phyloP scores from a whole-genome alignment of 768 basidiomycete species.

The Crassisporium funariophilum region DNA sequence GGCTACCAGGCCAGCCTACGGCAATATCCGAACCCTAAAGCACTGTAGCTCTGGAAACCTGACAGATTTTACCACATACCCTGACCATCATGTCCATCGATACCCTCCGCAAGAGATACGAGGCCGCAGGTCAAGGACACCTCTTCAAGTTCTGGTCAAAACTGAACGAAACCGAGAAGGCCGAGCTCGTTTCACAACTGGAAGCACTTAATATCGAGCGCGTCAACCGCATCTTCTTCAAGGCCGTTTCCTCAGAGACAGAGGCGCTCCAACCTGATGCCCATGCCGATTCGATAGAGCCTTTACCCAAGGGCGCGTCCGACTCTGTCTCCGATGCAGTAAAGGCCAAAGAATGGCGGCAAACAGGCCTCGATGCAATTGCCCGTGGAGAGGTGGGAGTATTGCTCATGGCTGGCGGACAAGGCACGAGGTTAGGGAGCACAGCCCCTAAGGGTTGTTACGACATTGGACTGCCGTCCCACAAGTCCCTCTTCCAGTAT shows the following conservation, averaged over 20 bases:
- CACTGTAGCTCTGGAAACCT: no score
- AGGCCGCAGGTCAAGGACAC: slow-evolving; percentile 84
- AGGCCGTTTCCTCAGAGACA: slow-evolving; percentile 70
- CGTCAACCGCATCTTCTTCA: slow-evolving; percentile 86
- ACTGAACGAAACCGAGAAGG: slow-evolving; percentile 66
- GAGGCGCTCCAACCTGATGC: slow-evolving; percentile 41
- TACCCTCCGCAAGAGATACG: slow-evolving; percentile 62
- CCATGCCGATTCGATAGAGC: slow-evolving; percentile 62
- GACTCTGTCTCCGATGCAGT: slow-evolving; percentile 59
- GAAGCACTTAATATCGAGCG: slow-evolving; percentile 82
- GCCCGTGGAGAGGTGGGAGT: slow-evolving; percentile 87
- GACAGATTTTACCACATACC: slow-evolving; percentile 11
- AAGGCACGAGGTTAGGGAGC: slow-evolving; percentile 93
- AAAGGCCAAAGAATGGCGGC: slow-evolving; percentile 74
- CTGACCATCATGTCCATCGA: slow-evolving; percentile 56
- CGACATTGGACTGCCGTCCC: slow-evolving; percentile 92
- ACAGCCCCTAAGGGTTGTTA: slow-evolving; percentile 96
- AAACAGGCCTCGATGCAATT: slow-evolving; percentile 79
- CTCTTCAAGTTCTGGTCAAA: slow-evolving; percentile 85
- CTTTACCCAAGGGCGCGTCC: slow-evolving; percentile 77
- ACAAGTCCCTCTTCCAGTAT: slow-evolving; percentile 93
- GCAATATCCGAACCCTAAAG: slow-evolving; percentile 24
- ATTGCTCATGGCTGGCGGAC: slow-evolving; percentile 96
- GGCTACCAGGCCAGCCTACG: no score
- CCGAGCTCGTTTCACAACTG: slow-evolving; percentile 69